These are phyloP conservation scores for Talinum fruticosum DNA, from an alignment of 148 eudicot genomes.

Conservation along the genomic window DNA sequence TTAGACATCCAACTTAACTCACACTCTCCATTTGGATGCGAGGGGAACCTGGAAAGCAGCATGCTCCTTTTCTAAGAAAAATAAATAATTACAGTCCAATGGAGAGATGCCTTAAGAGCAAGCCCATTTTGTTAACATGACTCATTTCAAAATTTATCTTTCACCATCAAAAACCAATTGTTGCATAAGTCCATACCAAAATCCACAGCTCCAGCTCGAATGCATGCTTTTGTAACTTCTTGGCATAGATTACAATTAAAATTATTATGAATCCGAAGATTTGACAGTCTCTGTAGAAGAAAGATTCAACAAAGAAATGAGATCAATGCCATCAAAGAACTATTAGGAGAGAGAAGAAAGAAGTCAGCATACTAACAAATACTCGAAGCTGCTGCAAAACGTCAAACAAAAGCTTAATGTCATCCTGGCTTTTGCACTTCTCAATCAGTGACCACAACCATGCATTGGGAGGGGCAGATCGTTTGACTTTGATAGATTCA, in stretches of 20 bases:
- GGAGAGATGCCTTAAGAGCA: neutral
- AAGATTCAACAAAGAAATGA: constrained; percentile 13
- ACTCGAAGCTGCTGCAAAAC: constrained; percentile 58
- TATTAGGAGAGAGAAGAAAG: constrained; percentile 4
- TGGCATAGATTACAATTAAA: constrained; percentile 72
- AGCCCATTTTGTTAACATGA: neutral
- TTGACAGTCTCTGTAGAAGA: constrained; percentile 70
- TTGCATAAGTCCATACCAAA: constrained; percentile 49
- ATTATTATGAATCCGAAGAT: constrained; percentile 81
- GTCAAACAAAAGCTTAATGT: constrained; percentile 68
- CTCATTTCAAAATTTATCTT: neutral
- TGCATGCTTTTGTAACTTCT: constrained; percentile 77
- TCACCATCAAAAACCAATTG: neutral
- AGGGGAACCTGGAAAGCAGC: neutral
- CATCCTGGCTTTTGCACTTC: constrained; percentile 53
- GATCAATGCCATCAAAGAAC: neutral
- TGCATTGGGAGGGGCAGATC: constrained; percentile 83
- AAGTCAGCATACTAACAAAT: constrained; percentile 57
- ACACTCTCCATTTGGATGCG: neutral
- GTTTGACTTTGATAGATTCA: constrained; percentile 48
- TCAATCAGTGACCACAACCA: constrained; percentile 86
- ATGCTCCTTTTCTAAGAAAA: neutral
- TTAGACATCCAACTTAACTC: neutral
- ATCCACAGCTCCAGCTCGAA: constrained; percentile 68
- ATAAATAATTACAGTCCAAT: neutral